phyloP scores from a whole-genome alignment of 257 asterid species.

The Scutellaria barbata region DNA sequence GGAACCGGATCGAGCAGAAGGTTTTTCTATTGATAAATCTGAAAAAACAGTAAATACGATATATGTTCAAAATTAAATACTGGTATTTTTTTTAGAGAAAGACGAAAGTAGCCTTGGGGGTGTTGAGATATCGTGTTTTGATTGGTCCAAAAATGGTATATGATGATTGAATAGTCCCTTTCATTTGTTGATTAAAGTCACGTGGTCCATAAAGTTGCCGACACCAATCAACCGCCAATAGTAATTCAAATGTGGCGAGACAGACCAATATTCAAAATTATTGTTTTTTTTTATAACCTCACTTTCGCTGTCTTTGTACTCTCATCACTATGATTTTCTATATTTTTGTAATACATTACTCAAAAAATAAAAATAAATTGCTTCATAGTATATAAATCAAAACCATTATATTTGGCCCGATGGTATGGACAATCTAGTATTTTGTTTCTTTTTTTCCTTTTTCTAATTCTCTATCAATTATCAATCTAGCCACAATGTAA shows the following conservation, averaged over 20 bases:
- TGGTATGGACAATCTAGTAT: too few species aligned
- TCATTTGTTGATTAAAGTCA: constrained; percentile 34
- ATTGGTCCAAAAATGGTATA: constrained; percentile 17
- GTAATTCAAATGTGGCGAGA: constrained; percentile 22
- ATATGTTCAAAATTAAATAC: too few species aligned
- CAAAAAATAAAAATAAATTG: too few species aligned
- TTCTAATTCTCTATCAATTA: too few species aligned
- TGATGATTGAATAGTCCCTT: background rate
- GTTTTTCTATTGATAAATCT: too few species aligned
- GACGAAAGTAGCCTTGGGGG: constrained; percentile 5
- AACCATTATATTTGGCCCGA: too few species aligned
- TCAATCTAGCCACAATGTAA: too few species aligned
- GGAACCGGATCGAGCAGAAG: too few species aligned
- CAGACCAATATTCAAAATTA: constrained; percentile 11
- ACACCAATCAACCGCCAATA: constrained; percentile 37
- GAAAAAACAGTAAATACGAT: too few species aligned
- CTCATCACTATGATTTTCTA: background rate
- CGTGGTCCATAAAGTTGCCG: constrained; percentile 41
- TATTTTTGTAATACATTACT: too few species aligned
- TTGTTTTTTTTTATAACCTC: background rate
- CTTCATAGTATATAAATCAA: too few species aligned
- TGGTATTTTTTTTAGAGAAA: background rate
- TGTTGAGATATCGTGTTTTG: constrained; percentile 13
- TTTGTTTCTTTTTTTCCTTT: too few species aligned
- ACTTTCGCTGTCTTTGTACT: constrained; percentile 26